Evolutionary conservation across 83 land plant genomes (phyloP).

Genomic region (Isoetes engelmannii): DNA sequence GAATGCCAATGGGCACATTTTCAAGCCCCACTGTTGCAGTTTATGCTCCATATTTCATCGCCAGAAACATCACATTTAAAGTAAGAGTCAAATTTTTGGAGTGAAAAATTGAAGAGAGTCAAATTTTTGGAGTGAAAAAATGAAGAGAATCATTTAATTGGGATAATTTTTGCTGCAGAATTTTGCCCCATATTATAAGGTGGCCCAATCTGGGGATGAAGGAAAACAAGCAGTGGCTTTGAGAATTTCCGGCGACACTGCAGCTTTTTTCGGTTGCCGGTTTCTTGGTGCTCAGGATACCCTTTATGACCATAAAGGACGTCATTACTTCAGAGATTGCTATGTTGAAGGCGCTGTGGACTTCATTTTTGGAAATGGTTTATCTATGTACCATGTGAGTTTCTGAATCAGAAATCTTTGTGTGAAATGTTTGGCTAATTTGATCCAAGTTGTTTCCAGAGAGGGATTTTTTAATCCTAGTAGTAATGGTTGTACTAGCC

Average conservation of each 20-base stretch:
- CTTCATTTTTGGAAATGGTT: constrained; percentile 78
- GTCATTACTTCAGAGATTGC: constrained; percentile 90
- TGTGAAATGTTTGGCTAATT: background rate
- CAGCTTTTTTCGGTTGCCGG: constrained; percentile 60
- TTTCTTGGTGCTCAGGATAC: constrained; percentile 87
- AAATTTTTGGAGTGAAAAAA: background rate
- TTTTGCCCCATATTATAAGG: constrained; percentile 41
- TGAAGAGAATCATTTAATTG: background rate
- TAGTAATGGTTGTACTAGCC: background rate
- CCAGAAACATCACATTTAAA: constrained; percentile 82
- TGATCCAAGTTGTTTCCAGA: background rate
- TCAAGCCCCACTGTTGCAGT: constrained; percentile 73
- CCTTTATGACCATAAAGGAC: constrained; percentile 72
- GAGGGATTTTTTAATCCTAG: background rate
- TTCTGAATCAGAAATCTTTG: background rate
- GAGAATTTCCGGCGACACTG: constrained; percentile 72
- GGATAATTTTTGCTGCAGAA: constrained; percentile 34
- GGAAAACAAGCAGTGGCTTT: constrained; percentile 88
- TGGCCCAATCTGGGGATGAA: constrained; percentile 61
- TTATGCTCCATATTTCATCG: constrained; percentile 68
- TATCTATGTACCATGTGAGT: constrained; percentile 64
- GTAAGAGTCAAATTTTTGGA: constrained; percentile 22
- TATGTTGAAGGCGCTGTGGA: constrained; percentile 89
- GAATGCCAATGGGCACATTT: constrained; percentile 52
- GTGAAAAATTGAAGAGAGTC: background rate